Base-by-base conservation (phyloP, 1,284 basidiomycete genomes). In the Omphalotus olearius region DNA sequence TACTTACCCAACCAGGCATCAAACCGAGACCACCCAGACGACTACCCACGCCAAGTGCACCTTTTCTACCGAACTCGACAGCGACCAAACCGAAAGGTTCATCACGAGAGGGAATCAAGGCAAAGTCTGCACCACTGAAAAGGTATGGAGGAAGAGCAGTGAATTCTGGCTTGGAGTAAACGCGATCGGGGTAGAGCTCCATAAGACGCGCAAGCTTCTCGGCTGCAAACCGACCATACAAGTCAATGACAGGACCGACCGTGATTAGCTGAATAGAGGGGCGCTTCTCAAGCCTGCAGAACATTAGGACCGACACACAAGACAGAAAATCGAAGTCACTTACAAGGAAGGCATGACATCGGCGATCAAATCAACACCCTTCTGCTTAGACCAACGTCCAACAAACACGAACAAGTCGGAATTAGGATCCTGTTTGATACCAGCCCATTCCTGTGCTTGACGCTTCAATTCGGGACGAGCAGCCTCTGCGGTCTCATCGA, bases 311-410 rank as follows among this genome's bases (percentile, higher is more conserved):
- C 51, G 41, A 56, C 26, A 45, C 9, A 55, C n/a, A n/a, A 44
- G 18, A 28, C 41, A 33, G n/a, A 16, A 26, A 58, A 42, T 16
- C 5, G 52, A 48, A 45, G 47, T 40, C 5, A 79, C 88, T 62
- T 63, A 88, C 82, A 96, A 64, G 2, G 81, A 80, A 25, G 92
- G 92, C 88, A 95, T 91, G 59, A 93, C 85, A 70, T 96, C 93
- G 9, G 93, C 93, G 61, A 96, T 96, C 46, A 96, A 73, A 72
- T 96, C 93, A 26, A 96, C 92, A 67, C 92, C 93, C 72, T 96
- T 96, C 68, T 96, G 93, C 70, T 95, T 95, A 3, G 93, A 96
- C 93, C 93, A 95, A 60, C 93, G 88, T 66, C 93, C 93, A 59
- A 96, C 93, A 69, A 96, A 95, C 59, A 96, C 92, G 65, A 95